phyloP scores from a whole-genome alignment of 805 yeast genomes.

The Kodamaea fukazawae region DNA sequence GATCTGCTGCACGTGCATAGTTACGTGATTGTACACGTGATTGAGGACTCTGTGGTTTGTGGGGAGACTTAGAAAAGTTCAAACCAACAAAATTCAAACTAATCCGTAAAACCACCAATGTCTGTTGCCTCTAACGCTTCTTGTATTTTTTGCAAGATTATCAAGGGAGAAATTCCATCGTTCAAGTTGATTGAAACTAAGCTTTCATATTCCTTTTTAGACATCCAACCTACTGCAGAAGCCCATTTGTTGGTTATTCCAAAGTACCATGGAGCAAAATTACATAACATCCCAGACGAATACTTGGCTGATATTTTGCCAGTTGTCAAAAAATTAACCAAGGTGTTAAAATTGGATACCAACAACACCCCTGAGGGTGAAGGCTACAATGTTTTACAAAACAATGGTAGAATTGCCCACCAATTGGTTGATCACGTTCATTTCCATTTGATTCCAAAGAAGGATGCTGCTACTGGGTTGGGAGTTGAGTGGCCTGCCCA shows the following conservation, averaged over 20 bases:
- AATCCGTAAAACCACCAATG: slow-evolving; percentile 4
- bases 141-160: slow-evolving; percentile 91
- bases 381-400: slow-evolving; percentile 88
- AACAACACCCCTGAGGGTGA: slow-evolving; percentile 61
- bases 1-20: not conserved
- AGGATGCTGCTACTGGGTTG: slow-evolving; percentile 68
- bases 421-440: slow-evolving; percentile 96
- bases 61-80: not conserved
- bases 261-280: slow-evolving; percentile 87
- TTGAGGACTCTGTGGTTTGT: not conserved
- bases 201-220: slow-evolving; percentile 78
- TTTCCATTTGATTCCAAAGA: slow-evolving; percentile 93
- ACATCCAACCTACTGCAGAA: slow-evolving; percentile 86
- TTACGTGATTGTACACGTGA: not conserved
- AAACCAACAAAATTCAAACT: not conserved
- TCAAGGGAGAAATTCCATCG: slow-evolving; percentile 94
- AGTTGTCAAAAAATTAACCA: slow-evolving; percentile 79
- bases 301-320: slow-evolving; percentile 83
- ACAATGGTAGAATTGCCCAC: slow-evolving; percentile 93
- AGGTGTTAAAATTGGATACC: slow-evolving; percentile 60
- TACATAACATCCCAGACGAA: slow-evolving; percentile 92
- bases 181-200: slow-evolving; percentile 88
- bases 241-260: slow-evolving; percentile 93
- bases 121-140: slow-evolving; percentile 45
- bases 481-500: slow-evolving; percentile 94